Evolutionary conservation across 345 rosid genomes (phyloP).

Genomic region (Raphanus raphanistrum): DNA sequence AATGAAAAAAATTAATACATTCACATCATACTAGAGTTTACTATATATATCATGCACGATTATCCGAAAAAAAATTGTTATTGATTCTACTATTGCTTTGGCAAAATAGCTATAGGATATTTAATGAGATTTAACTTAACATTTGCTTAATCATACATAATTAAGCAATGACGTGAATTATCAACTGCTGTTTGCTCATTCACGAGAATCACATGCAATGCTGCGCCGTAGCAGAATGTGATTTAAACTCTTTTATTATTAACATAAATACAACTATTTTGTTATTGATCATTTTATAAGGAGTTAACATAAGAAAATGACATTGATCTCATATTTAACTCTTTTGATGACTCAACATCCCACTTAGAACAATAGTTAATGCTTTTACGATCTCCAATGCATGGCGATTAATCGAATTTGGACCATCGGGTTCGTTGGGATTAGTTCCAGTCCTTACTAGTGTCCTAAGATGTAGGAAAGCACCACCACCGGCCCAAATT

Average conservation of each 20-base stretch:
- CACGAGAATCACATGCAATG: slow-evolving; percentile 33
- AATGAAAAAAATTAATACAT: neutral
- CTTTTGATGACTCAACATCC: slow-evolving; percentile 27
- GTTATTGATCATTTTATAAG: neutral
- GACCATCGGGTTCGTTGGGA: slow-evolving; percentile 31
- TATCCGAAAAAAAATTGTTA: neutral
- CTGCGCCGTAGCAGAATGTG: neutral
- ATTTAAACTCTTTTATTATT: slow-evolving; percentile 3
- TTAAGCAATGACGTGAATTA: slow-evolving; percentile 14
- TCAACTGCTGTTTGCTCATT: neutral
- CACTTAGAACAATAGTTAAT: slow-evolving; percentile 24
- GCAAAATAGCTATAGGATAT: neutral
- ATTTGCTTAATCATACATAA: neutral
- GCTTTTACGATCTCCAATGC: slow-evolving; percentile 11
- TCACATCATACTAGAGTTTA: neutral
- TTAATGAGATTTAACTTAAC: neutral
- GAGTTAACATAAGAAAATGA: neutral
- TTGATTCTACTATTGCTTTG: neutral
- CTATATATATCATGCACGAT: neutral
- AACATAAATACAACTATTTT: neutral
- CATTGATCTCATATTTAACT: slow-evolving; percentile 13
- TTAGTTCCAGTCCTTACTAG: slow-evolving; percentile 2
- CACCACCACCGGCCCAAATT: slow-evolving; percentile 31
- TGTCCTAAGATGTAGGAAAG: slow-evolving; percentile 36
- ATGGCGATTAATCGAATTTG: slow-evolving; percentile 27